phyloP scores from a whole-genome alignment of 148 eudicot genomes.

The Drosera capensis region DNA sequence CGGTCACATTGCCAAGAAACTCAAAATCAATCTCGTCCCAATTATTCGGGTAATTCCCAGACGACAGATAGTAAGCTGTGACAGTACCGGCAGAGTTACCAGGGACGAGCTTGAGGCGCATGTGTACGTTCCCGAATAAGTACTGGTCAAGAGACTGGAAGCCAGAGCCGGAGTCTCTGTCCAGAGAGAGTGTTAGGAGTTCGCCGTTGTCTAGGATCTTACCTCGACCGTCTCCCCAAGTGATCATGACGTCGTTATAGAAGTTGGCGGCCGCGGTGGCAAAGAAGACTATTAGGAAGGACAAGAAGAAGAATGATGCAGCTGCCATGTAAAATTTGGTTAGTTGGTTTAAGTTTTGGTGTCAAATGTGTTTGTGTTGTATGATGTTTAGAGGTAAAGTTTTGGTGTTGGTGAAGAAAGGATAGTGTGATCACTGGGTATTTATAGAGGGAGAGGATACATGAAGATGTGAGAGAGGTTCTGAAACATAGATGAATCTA shows the following conservation, averaged over 20 bases:
- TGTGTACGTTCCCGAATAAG: constrained; percentile 14
- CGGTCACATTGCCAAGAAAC: constrained; percentile 14
- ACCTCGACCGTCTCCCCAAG: constrained; percentile 16
- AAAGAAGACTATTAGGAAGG: too few relatives aligned
- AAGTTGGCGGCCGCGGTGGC: constrained; percentile 6
- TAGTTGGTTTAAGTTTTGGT: too few relatives aligned
- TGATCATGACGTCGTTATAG: constrained; percentile 7
- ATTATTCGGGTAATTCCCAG: background rate
- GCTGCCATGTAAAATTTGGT: too few relatives aligned
- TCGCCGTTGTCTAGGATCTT: constrained; percentile 13
- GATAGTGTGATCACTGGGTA: too few relatives aligned
- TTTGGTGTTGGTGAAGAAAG: too few relatives aligned
- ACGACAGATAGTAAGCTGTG: constrained; percentile 10
- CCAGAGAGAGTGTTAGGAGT: constrained; percentile 13
- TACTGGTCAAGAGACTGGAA: constrained; percentile 13
- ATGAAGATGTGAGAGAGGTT: too few relatives aligned
- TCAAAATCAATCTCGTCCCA: constrained; percentile 18
- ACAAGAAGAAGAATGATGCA: too few relatives aligned
- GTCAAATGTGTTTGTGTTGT: too few relatives aligned
- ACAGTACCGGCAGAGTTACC: constrained; percentile 27
- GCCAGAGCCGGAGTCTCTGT: constrained; percentile 17
- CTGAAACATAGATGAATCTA: too few relatives aligned
- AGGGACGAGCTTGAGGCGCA: constrained; percentile 18
- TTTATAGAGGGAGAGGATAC: too few relatives aligned
- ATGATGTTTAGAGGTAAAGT: too few relatives aligned